Conservation (phyloP, 2,329 filamentous ascomycete species). For the Diaporthe longicolla region DNA sequence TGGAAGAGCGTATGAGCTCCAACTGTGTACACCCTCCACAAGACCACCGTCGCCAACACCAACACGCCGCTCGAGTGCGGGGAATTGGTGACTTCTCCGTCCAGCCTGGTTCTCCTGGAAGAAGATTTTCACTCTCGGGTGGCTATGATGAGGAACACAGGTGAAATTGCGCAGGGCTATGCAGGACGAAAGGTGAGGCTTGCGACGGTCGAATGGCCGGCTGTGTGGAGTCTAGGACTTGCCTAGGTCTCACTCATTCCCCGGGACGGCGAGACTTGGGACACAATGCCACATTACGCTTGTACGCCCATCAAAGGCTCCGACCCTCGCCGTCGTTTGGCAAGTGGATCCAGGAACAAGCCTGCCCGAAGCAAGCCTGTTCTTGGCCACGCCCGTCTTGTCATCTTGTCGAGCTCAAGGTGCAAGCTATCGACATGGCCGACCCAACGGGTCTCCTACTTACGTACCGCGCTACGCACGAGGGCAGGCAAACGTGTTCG, state of each 20-base stretch:
- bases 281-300: neutral
- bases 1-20: neutral
- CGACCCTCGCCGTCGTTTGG: neutral
- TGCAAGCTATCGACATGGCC: slow-evolving; percentile 7
- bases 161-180: neutral
- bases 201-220: neutral
- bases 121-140: neutral
- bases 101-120: neutral
- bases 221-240: neutral
- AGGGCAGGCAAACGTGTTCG: neutral
- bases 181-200: slow-evolving; percentile 7
- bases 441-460: slow-evolving; percentile 7
- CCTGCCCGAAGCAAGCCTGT: slow-evolving; percentile 3
- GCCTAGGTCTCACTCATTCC: slow-evolving; percentile 3
- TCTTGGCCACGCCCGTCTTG: neutral
- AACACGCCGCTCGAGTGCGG: neutral
- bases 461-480: slow-evolving; percentile 16
- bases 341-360: neutral
- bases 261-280: neutral
- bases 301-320: neutral
- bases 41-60: neutral
- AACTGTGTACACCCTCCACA: neutral
- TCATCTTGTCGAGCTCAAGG: neutral
- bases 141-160: neutral
- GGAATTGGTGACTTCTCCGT: neutral